A percentile compares a stretch with the other conserved stretches of the same genome.
These are phyloP conservation scores for Microbotryum intermedium DNA, from an alignment of 1,284 basidiomycete species.

Conservation along the genomic window DNA sequence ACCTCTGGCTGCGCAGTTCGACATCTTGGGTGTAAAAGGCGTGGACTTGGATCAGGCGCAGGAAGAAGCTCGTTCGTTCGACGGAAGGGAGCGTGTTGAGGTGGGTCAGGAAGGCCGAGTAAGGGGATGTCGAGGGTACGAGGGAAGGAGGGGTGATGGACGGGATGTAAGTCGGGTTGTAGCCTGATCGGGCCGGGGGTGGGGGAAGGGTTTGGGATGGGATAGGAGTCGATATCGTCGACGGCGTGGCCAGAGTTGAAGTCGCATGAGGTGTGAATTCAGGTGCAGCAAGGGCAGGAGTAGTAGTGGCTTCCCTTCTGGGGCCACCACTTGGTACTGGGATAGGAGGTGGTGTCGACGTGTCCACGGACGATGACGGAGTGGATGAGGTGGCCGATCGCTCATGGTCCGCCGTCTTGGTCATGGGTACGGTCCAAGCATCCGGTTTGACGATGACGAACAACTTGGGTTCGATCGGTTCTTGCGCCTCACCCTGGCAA, in stretches of 20 bases:
- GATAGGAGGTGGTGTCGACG: background rate
- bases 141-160: too few species aligned
- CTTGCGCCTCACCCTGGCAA: background rate
- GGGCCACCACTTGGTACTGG: background rate
- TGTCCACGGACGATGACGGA: background rate
- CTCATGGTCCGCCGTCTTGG: background rate
- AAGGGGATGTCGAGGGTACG: background rate
- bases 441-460: constrained; percentile 15
- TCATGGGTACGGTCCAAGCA: constrained; percentile 15
- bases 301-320: background rate
- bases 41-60: background rate
- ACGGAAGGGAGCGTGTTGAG: background rate
- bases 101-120: background rate
- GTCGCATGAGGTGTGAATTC: constrained; percentile 17
- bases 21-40: background rate
- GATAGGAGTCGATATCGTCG: background rate
- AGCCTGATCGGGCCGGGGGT: background rate
- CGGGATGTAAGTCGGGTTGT: too few species aligned
- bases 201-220: background rate
- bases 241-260: constrained; percentile 19
- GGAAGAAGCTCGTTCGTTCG: background rate
- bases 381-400: background rate
- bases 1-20: too few species aligned
- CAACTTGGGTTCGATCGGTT: constrained; percentile 1
- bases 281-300: constrained; percentile 1